Base-by-base conservation (phyloP, 1,139 yeast genomes). In the Spencermartinsiella ligniputridi region DNA sequence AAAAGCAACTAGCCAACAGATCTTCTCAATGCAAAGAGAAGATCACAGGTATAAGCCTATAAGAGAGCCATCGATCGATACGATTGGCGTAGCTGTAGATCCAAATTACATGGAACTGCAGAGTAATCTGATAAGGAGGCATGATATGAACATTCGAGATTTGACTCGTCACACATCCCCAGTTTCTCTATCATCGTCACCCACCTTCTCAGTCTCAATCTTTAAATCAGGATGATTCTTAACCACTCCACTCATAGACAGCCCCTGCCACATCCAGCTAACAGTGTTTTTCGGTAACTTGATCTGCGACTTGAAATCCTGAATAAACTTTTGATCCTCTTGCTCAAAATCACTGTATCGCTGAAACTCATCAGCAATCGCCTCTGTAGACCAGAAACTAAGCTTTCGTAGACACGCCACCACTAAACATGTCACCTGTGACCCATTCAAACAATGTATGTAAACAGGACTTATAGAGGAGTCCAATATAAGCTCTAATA, bases 381-480 rank as follows among this genome's bases (percentile, higher is more conserved):
- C 82, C 5, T 89, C 88, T 15, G 87, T 78, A 8, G 95, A 83
- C 98, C 98, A 92, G 56, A 84, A 81, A 35, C 88, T 86, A 29
- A 86, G 68, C 57, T 86, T 86, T 25, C 98, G 69, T 36, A 89
- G 69, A 61, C 97, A 88, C 5, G 97, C 97, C 30, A 90, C 76
- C 2, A 88, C 78, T 41, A 92, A 70, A 27, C 94, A 79, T 0
- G 95, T 85, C 1, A 87, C 85, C 53, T 88, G 92, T 5, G 95
- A 89, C 0, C 97, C 97, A 60, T 87, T 90, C 21, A 83, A 68
- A 63, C 97, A 90, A 62, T 90, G 96, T 3, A 92, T 64, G 60
- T 85, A 90, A 8, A 85, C 70, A 0, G 97, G 96, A 11, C 81
- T 76, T 53, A 73, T 69, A 35, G 75, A 74, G 29, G 71, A 68